These are phyloP conservation scores for Sanghuangporus sanghuang DNA, from an alignment of 1,284 basidiomycete genomes.

Conservation along the genomic window DNA sequence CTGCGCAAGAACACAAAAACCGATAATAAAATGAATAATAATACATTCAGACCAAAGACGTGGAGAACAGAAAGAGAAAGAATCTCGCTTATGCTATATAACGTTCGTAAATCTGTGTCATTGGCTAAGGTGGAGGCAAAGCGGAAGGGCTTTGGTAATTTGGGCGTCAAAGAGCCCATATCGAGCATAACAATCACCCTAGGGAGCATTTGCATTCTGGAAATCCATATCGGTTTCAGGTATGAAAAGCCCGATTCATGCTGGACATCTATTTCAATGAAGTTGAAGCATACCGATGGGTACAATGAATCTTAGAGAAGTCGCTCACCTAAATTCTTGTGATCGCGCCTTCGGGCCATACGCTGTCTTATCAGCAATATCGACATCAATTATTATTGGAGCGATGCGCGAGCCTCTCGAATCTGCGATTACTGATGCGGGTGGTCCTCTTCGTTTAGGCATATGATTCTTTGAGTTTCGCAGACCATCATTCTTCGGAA, in stretches of 20 bases:
- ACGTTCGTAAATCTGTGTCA: too few relatives aligned
- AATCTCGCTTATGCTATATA: too few relatives aligned
- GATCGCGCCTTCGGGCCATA: not conserved
- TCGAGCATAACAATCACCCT: too few relatives aligned
- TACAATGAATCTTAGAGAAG: not conserved
- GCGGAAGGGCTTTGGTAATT: too few relatives aligned
- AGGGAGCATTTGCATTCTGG: too few relatives aligned
- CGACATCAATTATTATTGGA: conserved; percentile 5
- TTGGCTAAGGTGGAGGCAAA: too few relatives aligned
- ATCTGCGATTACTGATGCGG: not conserved
- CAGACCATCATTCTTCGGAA: too few relatives aligned
- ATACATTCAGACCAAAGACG: not conserved
- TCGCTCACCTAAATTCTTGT: conserved; percentile 7
- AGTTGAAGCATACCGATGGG: not conserved
- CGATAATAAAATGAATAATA: not conserved
- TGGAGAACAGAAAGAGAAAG: too few relatives aligned
- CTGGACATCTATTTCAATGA: not conserved
- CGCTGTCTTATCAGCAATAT: conserved; percentile 6
- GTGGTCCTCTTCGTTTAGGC: not conserved
- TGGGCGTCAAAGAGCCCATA: too few relatives aligned
- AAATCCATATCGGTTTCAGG: too few relatives aligned
- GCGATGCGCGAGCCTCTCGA: not conserved
- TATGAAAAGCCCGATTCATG: not conserved
- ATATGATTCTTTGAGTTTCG: too few relatives aligned
- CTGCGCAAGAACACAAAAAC: not conserved